Conservation (phyloP, 805 yeast genomes). For the Starmerella floris region DNA sequence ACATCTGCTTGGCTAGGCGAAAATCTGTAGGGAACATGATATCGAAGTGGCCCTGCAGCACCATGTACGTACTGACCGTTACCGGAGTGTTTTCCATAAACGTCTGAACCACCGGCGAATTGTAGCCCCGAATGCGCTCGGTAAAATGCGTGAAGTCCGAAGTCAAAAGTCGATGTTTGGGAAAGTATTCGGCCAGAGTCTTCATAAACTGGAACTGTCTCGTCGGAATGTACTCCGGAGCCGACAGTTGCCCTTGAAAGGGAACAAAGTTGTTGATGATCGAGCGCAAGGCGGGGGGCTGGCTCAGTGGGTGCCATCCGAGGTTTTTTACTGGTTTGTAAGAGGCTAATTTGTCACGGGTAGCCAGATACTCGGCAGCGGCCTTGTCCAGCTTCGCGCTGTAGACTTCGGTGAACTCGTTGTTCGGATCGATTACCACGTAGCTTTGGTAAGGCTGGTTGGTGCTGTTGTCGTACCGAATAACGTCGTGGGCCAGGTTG, state of each 20-base stretch:
- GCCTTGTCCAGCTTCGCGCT: slow-evolving; percentile 47
- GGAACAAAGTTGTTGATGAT: slow-evolving; percentile 46
- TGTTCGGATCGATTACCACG: slow-evolving; percentile 56
- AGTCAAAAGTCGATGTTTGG: slow-evolving; percentile 58
- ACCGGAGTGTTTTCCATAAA: slow-evolving; percentile 54
- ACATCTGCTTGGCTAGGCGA: slow-evolving; percentile 44
- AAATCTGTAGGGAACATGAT: slow-evolving; percentile 81
- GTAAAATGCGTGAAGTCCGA: slow-evolving; percentile 49
- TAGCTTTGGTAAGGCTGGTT: slow-evolving; percentile 64
- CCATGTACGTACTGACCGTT: slow-evolving; percentile 61
- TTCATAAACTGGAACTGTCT: slow-evolving; percentile 52
- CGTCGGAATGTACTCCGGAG: slow-evolving; percentile 75
- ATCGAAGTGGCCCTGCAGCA: slow-evolving; percentile 74
- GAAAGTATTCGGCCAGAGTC: slow-evolving; percentile 50
- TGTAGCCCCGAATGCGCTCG: slow-evolving; percentile 39
- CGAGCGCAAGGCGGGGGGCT: slow-evolving; percentile 33
- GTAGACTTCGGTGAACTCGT: slow-evolving; percentile 64
- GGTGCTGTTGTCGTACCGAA: slow-evolving; percentile 57
- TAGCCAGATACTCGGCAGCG: slow-evolving; percentile 37
- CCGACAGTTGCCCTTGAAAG: slow-evolving; percentile 49
- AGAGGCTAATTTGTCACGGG: slow-evolving; percentile 32
- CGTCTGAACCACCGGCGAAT: slow-evolving; percentile 71
- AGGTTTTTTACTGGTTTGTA: slow-evolving; percentile 23
- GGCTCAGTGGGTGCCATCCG: slow-evolving; percentile 50
- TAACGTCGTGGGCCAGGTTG: slow-evolving; percentile 69